Evolutionary conservation across 2,329 filamentous ascomycete genomes (phyloP).

Genomic region (Pseudocercospora vitis): DNA sequence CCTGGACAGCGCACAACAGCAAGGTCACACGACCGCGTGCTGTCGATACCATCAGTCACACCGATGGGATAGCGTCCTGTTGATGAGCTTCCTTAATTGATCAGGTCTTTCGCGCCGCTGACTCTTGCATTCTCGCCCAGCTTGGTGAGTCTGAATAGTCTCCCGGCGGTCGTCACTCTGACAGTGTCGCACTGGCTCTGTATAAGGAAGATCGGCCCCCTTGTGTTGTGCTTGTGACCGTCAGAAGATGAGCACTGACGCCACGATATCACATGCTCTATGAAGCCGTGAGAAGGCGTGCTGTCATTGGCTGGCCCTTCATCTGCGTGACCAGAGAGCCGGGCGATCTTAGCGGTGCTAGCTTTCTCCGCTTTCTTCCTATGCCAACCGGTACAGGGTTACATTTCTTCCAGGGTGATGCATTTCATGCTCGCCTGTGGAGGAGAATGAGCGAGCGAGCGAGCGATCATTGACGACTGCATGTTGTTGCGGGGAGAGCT

Average conservation of each 20-base stretch:
- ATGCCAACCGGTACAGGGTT: background rate
- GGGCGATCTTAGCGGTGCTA: background rate
- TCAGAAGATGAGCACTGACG: slow-evolving; percentile 5
- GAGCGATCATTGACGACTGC: too few species aligned
- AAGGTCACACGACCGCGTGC: background rate
- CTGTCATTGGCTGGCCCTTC: slow-evolving; percentile 1
- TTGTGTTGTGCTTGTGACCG: slow-evolving; percentile 9
- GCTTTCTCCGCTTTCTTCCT: background rate
- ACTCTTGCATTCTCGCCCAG: background rate
- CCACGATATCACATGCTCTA: slow-evolving; percentile 7
- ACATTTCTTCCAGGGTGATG: background rate
- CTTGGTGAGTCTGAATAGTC: too few species aligned
- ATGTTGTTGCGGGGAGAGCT: background rate
- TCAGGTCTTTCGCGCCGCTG: background rate
- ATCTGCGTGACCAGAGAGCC: slow-evolving; percentile 6
- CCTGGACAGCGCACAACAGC: background rate
- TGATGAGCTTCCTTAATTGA: background rate
- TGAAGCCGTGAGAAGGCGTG: background rate
- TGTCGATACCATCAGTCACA: background rate
- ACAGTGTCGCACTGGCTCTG: slow-evolving; percentile 2
- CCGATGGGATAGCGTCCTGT: background rate
- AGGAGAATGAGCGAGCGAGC: background rate
- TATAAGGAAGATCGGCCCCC: background rate
- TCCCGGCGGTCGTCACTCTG: slow-evolving; percentile 4
- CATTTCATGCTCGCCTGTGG: background rate